These are phyloP conservation scores for Aureobasidium sp. DNA, from an alignment of 2,329 filamentous ascomycete genomes.

Conservation along the genomic window DNA sequence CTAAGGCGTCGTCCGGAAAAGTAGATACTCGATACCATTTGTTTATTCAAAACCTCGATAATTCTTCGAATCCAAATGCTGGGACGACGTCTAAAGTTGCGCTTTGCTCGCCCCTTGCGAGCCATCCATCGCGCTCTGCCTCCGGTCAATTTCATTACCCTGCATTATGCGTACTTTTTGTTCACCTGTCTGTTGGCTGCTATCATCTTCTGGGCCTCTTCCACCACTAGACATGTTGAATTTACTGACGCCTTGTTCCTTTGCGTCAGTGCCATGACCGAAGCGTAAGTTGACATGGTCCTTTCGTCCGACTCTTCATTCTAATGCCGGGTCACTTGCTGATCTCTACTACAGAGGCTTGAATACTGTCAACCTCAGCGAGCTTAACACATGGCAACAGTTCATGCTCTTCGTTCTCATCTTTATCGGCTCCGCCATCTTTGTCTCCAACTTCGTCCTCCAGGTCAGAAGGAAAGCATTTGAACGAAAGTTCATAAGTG, in stretches of 20 bases:
- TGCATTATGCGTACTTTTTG: constrained; percentile 63
- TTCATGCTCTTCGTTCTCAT: constrained; percentile 57
- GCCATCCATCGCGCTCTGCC: constrained; percentile 15
- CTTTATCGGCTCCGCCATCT: constrained; percentile 57
- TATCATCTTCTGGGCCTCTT: constrained; percentile 53
- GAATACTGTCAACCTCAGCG: constrained; percentile 58
- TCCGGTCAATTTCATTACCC: constrained; percentile 27
- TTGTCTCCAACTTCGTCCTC: constrained; percentile 58
- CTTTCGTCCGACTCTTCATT: background rate
- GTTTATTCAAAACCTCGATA: background rate
- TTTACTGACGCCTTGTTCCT: constrained; percentile 62
- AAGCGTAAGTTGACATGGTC: constrained; percentile 35
- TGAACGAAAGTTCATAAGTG: constrained; percentile 49
- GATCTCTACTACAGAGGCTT: constrained; percentile 38
- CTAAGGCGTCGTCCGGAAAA: constrained; percentile 11
- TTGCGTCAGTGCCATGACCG: constrained; percentile 57
- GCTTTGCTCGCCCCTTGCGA: constrained; percentile 10
- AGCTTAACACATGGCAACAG: constrained; percentile 61
- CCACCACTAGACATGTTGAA: constrained; percentile 42
- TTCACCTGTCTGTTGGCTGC: constrained; percentile 47
- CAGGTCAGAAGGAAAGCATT: constrained; percentile 54
- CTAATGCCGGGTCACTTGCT: background rate
- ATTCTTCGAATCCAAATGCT: background rate
- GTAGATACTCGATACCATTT: background rate
- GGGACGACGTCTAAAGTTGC: constrained; percentile 3